Evolutionary conservation across 2,329 filamentous ascomycete genomes (phyloP).

Genomic region (Parastagonospora nodorum): DNA sequence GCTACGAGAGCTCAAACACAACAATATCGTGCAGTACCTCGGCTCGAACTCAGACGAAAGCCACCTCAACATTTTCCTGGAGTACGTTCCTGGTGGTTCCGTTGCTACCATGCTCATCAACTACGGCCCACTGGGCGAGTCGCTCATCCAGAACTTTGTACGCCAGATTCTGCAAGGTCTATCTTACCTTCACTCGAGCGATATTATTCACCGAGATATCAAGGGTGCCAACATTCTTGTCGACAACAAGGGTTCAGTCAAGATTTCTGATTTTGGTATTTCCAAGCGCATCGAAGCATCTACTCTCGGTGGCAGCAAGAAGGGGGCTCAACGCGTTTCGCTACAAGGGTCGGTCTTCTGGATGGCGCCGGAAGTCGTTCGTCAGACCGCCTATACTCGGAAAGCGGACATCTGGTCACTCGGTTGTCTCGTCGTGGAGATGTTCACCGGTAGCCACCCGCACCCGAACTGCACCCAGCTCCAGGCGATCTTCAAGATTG

Average conservation of each 20-base stretch:
- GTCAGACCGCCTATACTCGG: constrained; percentile 95
- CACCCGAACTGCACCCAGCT: constrained; percentile 97
- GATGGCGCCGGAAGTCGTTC: constrained; percentile 99
- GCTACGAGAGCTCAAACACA: constrained; percentile 89
- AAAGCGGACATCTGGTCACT: constrained; percentile 99
- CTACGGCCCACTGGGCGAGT: constrained; percentile 92
- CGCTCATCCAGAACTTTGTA: constrained; percentile 93
- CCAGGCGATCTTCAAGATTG: constrained; percentile 97
- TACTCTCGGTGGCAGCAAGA: constrained; percentile 61
- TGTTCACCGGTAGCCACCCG: constrained; percentile 96
- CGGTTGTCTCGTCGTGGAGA: constrained; percentile 95
- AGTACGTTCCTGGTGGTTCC: constrained; percentile 96
- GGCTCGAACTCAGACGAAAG: constrained; percentile 90
- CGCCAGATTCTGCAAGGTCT: constrained; percentile 92
- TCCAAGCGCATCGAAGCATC: constrained; percentile 96
- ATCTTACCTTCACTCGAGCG: constrained; percentile 88
- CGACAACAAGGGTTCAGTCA: constrained; percentile 98
- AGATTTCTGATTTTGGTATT: constrained; percentile 99
- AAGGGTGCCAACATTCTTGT: constrained; percentile 99
- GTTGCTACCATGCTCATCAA: constrained; percentile 99
- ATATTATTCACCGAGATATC: constrained; percentile 98
- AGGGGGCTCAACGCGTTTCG: constrained; percentile 62
- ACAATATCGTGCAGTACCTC: constrained; percentile 97
- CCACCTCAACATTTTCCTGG: constrained; percentile 98
- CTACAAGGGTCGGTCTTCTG: constrained; percentile 98